These are phyloP conservation scores for Aureobasidium uvarum DNA, from an alignment of 2,329 filamentous ascomycete genomes.

Conservation along the genomic window DNA sequence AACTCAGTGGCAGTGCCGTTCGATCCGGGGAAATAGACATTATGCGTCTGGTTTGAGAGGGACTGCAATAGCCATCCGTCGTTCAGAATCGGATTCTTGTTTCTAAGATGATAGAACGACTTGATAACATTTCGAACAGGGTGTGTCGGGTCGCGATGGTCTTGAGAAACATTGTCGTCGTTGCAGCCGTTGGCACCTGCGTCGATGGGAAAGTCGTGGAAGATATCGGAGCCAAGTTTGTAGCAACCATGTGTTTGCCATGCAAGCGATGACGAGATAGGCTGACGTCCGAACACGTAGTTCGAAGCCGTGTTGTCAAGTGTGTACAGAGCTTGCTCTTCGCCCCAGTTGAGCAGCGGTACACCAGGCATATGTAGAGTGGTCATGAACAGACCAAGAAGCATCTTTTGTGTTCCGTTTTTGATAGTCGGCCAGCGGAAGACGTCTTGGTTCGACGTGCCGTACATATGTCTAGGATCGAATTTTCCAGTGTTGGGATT, in stretches of 20 bases:
- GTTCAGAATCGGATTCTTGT: conserved; percentile 58
- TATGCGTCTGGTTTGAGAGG: conserved; percentile 56
- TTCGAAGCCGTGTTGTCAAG: conserved; percentile 63
- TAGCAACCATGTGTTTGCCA: conserved; percentile 67
- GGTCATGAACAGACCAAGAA: conserved; percentile 60
- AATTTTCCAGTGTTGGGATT: conserved; percentile 61
- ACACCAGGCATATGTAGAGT: conserved; percentile 61
- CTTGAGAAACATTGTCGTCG: conserved; percentile 57
- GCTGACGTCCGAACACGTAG: conserved; percentile 63
- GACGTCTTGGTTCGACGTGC: conserved; percentile 64
- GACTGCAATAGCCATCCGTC: conserved; percentile 58
- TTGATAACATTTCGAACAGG: conserved; percentile 61
- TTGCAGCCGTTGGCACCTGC: conserved; percentile 55
- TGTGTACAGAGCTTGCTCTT: conserved; percentile 64
- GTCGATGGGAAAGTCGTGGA: conserved; percentile 58
- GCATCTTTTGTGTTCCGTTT: conserved; percentile 57
- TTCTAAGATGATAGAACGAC: conserved; percentile 60
- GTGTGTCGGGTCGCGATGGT: conserved; percentile 62
- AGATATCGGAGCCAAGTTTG: conserved; percentile 55
- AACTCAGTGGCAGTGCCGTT: conserved; percentile 54
- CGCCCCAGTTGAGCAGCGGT: conserved; percentile 60
- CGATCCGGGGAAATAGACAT: conserved; percentile 54
- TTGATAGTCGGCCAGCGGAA: conserved; percentile 62
- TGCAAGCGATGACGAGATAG: conserved; percentile 60
- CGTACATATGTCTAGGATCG: conserved; percentile 62